These are phyloP conservation scores for Trametes cingulata DNA, from an alignment of 768 basidiomycete species.

Conservation along the genomic window DNA sequence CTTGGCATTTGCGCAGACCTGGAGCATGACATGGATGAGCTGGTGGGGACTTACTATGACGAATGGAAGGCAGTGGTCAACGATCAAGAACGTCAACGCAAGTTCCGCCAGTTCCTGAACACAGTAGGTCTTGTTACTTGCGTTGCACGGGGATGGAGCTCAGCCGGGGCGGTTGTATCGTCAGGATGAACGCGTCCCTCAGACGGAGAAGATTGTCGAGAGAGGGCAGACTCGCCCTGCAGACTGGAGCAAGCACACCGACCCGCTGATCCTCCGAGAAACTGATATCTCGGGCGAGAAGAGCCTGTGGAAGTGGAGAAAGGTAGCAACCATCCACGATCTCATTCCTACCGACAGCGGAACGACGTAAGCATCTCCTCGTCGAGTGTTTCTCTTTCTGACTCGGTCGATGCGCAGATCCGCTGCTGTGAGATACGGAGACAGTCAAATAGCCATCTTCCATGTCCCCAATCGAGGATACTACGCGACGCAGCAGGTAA, in stretches of 20 bases:
- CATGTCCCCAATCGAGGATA: slow-evolving; percentile 58
- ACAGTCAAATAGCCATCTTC: slow-evolving; percentile 69
- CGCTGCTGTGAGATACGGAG: slow-evolving; percentile 59
- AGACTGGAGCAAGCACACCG: slow-evolving; percentile 63
- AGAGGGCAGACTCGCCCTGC: slow-evolving; percentile 65
- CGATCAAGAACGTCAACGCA: slow-evolving; percentile 47
- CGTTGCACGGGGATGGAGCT: too few relatives aligned
- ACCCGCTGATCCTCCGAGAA: slow-evolving; percentile 45
- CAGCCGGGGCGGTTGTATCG: not conserved
- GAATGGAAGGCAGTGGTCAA: slow-evolving; percentile 69
- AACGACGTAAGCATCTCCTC: slow-evolving; percentile 43
- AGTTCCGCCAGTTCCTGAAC: slow-evolving; percentile 68
- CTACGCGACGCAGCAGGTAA: slow-evolving; percentile 71
- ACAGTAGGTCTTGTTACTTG: slow-evolving; percentile 38
- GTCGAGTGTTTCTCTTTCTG: not conserved
- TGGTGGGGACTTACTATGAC: slow-evolving; percentile 65
- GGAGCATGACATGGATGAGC: slow-evolving; percentile 63
- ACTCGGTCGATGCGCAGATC: slow-evolving; percentile 31
- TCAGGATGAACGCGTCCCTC: slow-evolving; percentile 42
- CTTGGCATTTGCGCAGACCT: slow-evolving; percentile 72
- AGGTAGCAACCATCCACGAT: slow-evolving; percentile 49
- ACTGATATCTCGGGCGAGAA: slow-evolving; percentile 45
- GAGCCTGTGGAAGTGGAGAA: slow-evolving; percentile 57
- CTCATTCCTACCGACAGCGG: slow-evolving; percentile 46
- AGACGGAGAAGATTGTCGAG: slow-evolving; percentile 56